Evolutionary conservation across 306 rosid genomes (phyloP), one percentile per base, ranked within the genome.

Genomic region (Begonia peltatifolia): DNA sequence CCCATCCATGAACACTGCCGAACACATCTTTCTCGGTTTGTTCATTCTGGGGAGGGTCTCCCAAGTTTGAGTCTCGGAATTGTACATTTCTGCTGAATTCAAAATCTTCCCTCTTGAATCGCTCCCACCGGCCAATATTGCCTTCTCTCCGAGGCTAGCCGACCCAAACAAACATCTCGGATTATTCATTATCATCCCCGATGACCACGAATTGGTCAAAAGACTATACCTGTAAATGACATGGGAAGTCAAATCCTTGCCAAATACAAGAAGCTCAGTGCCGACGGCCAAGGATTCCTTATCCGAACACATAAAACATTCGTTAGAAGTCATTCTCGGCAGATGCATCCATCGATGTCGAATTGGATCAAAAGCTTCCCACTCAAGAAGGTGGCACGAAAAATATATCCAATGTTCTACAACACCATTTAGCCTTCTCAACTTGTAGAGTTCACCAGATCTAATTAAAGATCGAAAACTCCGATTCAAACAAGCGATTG

Each of bases 91-190:
- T 0, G 80, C 94, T 0, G 94, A 80, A 58, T 67, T 66, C 35
- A 87, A 72, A 18, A 76, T 83, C 2, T 38, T 78, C 36, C 89
- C 94, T 9, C 68, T 82, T 0, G 84, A 83, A 66, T 87, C 84
- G 63, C 86, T 82, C 2, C 96, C 96, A 11, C 96, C 96, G 5
- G 94, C 96, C 53, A 87, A 62, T 56, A 87, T 87, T 11, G 96
- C 96, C 12, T 73, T 72, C 79, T 83, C 94, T 9, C 85, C 87
- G 0, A 83, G 82, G 68, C 96, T 80, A 5, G 96, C 96, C 8
- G 96, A 87, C 57, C 96, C 94, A 18, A 87, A 87, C 79, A 87
- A 74, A 64, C 89, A 87, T 64, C 94, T 80, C 5, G 96, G 96
- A 59, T 69, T 72, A 53, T 83, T 83, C 96, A 83, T 87, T 56